Evolutionary conservation across 2,329 filamentous ascomycete species (phyloP).

Genomic region (Meredithiella fracta): DNA sequence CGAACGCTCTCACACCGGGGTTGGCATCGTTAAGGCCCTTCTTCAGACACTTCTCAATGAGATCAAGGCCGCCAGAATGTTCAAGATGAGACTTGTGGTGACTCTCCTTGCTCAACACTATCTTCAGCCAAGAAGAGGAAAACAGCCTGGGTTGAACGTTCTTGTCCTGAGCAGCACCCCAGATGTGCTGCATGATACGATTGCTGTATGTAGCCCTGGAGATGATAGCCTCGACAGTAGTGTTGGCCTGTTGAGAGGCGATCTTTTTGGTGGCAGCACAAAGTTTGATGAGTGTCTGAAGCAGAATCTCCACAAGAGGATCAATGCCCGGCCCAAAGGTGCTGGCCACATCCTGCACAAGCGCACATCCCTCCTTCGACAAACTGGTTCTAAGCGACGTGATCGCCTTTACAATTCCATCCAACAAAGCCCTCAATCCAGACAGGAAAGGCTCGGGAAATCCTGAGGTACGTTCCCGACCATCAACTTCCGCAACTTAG

Average conservation of each 20-base stretch:
- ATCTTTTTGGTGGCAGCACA: slow-evolving; percentile 88
- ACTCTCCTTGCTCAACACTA: slow-evolving; percentile 58
- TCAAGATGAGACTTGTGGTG: slow-evolving; percentile 71
- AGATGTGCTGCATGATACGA: slow-evolving; percentile 74
- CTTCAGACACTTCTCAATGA: slow-evolving; percentile 75
- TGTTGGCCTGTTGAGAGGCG: slow-evolving; percentile 65
- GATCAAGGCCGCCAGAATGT: slow-evolving; percentile 64
- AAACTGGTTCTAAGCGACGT: slow-evolving; percentile 78
- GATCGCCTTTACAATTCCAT: slow-evolving; percentile 75
- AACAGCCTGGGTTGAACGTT: slow-evolving; percentile 75
- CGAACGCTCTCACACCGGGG: slow-evolving; percentile 67
- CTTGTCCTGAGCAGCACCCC: slow-evolving; percentile 73
- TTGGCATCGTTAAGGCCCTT: slow-evolving; percentile 83
- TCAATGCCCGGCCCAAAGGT: slow-evolving; percentile 66
- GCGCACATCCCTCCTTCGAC: slow-evolving; percentile 67
- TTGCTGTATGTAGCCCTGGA: slow-evolving; percentile 62
- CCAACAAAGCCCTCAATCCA: slow-evolving; percentile 57
- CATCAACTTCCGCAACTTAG: slow-evolving; percentile 59
- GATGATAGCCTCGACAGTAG: slow-evolving; percentile 66
- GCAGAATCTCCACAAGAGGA: slow-evolving; percentile 72
- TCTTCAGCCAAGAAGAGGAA: slow-evolving; percentile 69
- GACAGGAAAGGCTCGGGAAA: slow-evolving; percentile 53
- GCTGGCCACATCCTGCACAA: slow-evolving; percentile 71
- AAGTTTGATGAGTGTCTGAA: slow-evolving; percentile 81
- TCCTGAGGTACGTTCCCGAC: slow-evolving; percentile 72